These are phyloP conservation scores for Fusarium sublunatum DNA, from an alignment of 2,329 filamentous ascomycete species.

Conservation along the genomic window DNA sequence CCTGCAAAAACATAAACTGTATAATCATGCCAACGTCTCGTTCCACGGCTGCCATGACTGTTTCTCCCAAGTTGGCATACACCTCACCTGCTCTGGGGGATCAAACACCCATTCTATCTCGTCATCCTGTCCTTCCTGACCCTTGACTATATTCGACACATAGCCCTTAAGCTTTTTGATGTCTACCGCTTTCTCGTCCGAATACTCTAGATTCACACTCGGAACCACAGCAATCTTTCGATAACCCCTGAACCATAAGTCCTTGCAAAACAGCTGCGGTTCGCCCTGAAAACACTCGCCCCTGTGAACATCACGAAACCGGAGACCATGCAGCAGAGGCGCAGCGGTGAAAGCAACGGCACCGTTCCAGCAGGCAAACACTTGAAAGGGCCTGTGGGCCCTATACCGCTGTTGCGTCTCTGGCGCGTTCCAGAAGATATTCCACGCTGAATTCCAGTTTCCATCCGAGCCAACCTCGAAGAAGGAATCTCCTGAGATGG, in stretches of 20 bases:
- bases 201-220: conserved; percentile 66
- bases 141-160: conserved; percentile 51
- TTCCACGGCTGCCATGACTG: conserved; percentile 58
- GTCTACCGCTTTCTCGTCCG: conserved; percentile 55
- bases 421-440: conserved; percentile 63
- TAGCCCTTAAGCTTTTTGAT: conserved; percentile 65
- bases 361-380: conserved; percentile 72
- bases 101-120: conserved; percentile 57
- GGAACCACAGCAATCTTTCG: conserved; percentile 67
- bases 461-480: conserved; percentile 63
- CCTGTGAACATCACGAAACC: conserved; percentile 55
- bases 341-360: conserved; percentile 62
- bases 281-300: conserved; percentile 66
- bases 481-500: conserved; percentile 64
- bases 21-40: conserved; percentile 23
- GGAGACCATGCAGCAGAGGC: conserved; percentile 56
- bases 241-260: conserved; percentile 63
- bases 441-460: conserved; percentile 60
- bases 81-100: conserved; percentile 61
- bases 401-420: conserved; percentile 50
- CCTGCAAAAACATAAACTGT: too few species aligned
- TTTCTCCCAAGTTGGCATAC: conserved; percentile 56
- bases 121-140: conserved; percentile 43
- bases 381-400: conserved; percentile 63
- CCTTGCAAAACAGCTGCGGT: conserved; percentile 67